A percentile compares a stretch with the other conserved stretches of the same genome.
Evolutionary conservation across 2,329 filamentous ascomycete species (phyloP).

Genomic region (Metarhizium brunneum): DNA sequence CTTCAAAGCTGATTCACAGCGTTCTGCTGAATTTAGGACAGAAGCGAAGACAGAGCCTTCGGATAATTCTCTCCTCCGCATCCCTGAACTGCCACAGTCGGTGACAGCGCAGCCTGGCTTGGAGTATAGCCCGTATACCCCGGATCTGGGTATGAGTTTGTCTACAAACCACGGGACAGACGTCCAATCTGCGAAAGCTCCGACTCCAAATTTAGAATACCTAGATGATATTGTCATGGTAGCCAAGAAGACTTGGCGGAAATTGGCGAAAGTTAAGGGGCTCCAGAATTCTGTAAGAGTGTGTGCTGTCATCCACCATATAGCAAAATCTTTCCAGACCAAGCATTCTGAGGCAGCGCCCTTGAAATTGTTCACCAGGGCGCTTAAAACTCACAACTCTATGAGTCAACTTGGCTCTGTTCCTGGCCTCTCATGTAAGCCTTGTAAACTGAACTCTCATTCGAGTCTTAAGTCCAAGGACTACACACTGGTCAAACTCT

Average conservation of each 20-base stretch:
- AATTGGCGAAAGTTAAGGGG: background rate
- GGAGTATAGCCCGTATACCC: background rate
- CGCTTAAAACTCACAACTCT: slow-evolving; percentile 44
- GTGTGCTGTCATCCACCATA: background rate
- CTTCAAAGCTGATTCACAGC: slow-evolving; percentile 51
- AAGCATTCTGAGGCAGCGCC: slow-evolving; percentile 48
- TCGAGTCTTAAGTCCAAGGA: slow-evolving; percentile 16
- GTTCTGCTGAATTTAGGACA: background rate
- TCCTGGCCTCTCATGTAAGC: slow-evolving; percentile 39
- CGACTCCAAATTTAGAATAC: background rate
- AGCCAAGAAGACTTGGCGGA: background rate
- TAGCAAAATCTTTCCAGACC: slow-evolving; percentile 16
- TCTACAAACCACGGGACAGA: background rate
- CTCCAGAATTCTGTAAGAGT: background rate
- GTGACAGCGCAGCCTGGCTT: background rate
- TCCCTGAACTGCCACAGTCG: background rate
- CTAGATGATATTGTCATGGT: background rate
- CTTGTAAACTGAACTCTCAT: slow-evolving; percentile 28
- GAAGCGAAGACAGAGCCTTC: background rate
- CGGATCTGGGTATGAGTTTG: background rate
- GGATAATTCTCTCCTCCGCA: background rate
- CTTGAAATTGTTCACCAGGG: slow-evolving; percentile 50
- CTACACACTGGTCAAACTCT: slow-evolving; percentile 50
- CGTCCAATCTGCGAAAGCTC: background rate
- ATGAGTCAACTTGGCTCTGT: slow-evolving; percentile 40